These are phyloP conservation scores for Fusarium newnesense DNA, from an alignment of 2,329 filamentous ascomycete genomes.

Conservation along the genomic window DNA sequence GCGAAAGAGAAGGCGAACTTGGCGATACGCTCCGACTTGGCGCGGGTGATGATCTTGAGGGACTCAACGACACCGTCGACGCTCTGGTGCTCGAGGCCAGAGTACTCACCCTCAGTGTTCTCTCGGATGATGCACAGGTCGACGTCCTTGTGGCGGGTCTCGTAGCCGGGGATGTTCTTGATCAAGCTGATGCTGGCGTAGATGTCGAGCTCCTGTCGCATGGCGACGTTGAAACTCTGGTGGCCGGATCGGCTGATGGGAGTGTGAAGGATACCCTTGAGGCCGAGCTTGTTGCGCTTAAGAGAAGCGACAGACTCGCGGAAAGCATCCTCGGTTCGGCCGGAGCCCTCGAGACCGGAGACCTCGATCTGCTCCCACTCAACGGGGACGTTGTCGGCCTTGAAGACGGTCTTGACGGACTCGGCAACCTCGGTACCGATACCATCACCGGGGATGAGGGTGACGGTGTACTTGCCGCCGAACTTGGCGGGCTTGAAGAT, in stretches of 20 bases:
- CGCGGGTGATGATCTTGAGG: conserved; percentile 99
- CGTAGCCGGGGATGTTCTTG: conserved; percentile 99
- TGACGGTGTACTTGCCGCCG: conserved; percentile 99
- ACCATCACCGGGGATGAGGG: conserved; percentile 97
- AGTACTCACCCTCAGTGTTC: conserved; percentile 99
- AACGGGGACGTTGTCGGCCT: conserved; percentile 97
- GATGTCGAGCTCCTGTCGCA: conserved; percentile 99
- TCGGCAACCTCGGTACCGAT: conserved; percentile 98
- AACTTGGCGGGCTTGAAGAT: conserved; percentile 99
- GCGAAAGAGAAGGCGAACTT: conserved; percentile 99
- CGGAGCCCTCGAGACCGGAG: conserved; percentile 81
- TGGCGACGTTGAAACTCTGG: conserved; percentile 99
- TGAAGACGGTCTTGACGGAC: conserved; percentile 99
- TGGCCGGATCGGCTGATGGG: conserved; percentile 96
- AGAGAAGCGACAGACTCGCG: conserved; percentile 94
- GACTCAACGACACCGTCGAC: conserved; percentile 97
- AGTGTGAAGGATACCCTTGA: conserved; percentile 99
- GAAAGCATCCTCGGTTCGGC: conserved; percentile 94
- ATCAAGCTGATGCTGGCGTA: conserved; percentile 97
- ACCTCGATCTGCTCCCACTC: conserved; percentile 99
- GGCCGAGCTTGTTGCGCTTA: conserved; percentile 97
- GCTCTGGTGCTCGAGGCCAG: conserved; percentile 97
- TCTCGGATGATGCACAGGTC: conserved; percentile 99
- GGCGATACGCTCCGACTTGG: conserved; percentile 98
- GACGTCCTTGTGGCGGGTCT: conserved; percentile 96